Conservation (phyloP, 352 stramenopile genomes). For the Pythium aphanidermatum region DNA sequence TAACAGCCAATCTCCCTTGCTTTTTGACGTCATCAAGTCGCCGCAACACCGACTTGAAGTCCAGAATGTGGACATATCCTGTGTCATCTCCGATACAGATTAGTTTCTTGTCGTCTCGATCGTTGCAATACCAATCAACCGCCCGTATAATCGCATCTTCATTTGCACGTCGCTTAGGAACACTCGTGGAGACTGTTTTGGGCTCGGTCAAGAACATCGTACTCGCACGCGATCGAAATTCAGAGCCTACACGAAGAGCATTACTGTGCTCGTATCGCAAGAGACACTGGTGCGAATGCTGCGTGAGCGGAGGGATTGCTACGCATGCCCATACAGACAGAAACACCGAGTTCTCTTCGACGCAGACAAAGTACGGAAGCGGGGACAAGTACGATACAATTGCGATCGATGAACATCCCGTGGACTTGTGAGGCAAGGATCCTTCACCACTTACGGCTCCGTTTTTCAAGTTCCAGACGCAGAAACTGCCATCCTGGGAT, state of each 20-base stretch:
- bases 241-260: no score
- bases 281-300: slow-evolving; percentile 16
- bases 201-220: slow-evolving; percentile 19
- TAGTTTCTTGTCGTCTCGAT: slow-evolving; percentile 17
- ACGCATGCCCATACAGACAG: slow-evolving; percentile 38
- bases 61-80: slow-evolving; percentile 17
- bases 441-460: slow-evolving; percentile 23
- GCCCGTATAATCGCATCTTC: slow-evolving; percentile 6
- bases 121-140: slow-evolving; percentile 23
- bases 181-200: slow-evolving; percentile 7
- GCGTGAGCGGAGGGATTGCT: slow-evolving; percentile 20
- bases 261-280: slow-evolving; percentile 13
- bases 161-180: not conserved
- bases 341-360: slow-evolving; percentile 21
- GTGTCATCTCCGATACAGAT: slow-evolving; percentile 37
- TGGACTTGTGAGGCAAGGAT: not conserved
- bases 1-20: not conserved
- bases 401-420: slow-evolving; percentile 5
- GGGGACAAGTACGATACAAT: slow-evolving; percentile 31
- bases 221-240: slow-evolving; percentile 3
- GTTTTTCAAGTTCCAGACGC: slow-evolving; percentile 44
- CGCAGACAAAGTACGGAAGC: slow-evolving; percentile 33
- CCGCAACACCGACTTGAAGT: slow-evolving; percentile 15
- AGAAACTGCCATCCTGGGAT: slow-evolving; percentile 27
- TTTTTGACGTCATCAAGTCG: slow-evolving; percentile 17